Percentiles rank a stretch among this genome's conserved stretches.
phyloP scores from a whole-genome alignment of 2,329 filamentous ascomycete species.

The Fusarium sp. region DNA sequence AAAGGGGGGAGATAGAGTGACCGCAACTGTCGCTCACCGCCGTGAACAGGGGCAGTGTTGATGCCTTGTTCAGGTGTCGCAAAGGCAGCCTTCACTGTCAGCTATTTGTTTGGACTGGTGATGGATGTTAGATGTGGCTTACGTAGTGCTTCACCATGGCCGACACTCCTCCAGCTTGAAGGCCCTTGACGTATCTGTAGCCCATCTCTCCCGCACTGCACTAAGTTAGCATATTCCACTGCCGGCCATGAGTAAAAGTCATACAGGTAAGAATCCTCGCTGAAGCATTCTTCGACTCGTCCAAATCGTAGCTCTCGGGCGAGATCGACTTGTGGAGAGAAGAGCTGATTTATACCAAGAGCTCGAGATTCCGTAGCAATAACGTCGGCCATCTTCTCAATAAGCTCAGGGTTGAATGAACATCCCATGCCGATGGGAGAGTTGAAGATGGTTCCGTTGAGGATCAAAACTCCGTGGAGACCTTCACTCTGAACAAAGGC shows the following conservation, averaged over 20 bases:
- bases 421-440: conserved; percentile 79
- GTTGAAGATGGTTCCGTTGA: conserved; percentile 83
- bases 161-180: conserved; percentile 74
- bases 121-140: conserved; percentile 31
- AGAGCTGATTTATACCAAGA: conserved; percentile 78
- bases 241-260: conserved; percentile 8
- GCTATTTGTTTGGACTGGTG: not conserved
- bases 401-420: conserved; percentile 74
- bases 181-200: conserved; percentile 66
- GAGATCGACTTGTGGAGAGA: conserved; percentile 77
- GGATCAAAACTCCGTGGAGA: conserved; percentile 77
- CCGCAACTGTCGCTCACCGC: conserved; percentile 65
- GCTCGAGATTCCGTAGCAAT: conserved; percentile 75
- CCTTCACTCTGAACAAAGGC: conserved; percentile 80
- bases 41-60: conserved; percentile 71
- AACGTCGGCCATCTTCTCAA: conserved; percentile 73
- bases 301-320: conserved; percentile 78
- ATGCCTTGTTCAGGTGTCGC: conserved; percentile 77
- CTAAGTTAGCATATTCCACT: conserved; percentile 13
- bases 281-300: conserved; percentile 79
- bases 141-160: conserved; percentile 82
- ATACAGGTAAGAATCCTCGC: conserved; percentile 74
- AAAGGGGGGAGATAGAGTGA: conserved; percentile 70
- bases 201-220: conserved; percentile 71
- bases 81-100: conserved; percentile 63